Conservation (phyloP, 441 rosid genomes). For the Arabidopsis hybrid region DNA sequence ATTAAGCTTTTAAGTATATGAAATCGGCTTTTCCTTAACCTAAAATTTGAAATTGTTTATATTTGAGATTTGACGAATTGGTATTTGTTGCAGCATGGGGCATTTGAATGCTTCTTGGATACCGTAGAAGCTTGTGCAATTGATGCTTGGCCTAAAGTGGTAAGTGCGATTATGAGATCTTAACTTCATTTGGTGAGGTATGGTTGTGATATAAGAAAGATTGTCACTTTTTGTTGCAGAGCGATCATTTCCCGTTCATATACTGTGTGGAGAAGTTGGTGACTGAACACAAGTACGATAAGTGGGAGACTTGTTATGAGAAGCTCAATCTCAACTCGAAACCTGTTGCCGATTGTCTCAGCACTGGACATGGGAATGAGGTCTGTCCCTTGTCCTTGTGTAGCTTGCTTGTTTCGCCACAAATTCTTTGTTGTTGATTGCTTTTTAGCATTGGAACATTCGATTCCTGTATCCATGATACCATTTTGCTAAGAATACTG, state of each 20-base stretch:
- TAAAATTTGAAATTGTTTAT: slow-evolving; percentile 6
- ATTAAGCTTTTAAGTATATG: not conserved
- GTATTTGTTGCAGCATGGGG: slow-evolving; percentile 73
- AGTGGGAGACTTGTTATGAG: slow-evolving; percentile 83
- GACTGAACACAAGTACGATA: slow-evolving; percentile 50
- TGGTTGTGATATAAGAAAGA: not conserved
- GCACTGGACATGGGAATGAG: slow-evolving; percentile 65
- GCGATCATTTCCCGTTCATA: slow-evolving; percentile 80
- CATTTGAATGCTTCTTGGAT: slow-evolving; percentile 77
- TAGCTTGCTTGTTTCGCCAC: not conserved
- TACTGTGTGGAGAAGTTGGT: slow-evolving; percentile 76
- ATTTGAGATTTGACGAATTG: slow-evolving; percentile 16
- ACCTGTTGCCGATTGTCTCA: slow-evolving; percentile 65
- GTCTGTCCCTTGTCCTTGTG: slow-evolving; percentile 45
- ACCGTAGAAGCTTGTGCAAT: slow-evolving; percentile 94
- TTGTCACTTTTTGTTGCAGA: slow-evolving; percentile 52
- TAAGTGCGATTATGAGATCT: slow-evolving; percentile 44
- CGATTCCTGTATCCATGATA: not conserved
- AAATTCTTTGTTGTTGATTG: not conserved
- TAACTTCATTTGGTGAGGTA: slow-evolving; percentile 53
- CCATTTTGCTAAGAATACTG: slow-evolving; percentile 1
- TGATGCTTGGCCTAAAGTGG: slow-evolving; percentile 77
- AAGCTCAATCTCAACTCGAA: slow-evolving; percentile 63
- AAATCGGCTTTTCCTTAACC: not conserved
- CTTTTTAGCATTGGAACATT: not conserved